Conservation (phyloP, 129 eudicot genomes). For the Tanacetum coccineum region DNA sequence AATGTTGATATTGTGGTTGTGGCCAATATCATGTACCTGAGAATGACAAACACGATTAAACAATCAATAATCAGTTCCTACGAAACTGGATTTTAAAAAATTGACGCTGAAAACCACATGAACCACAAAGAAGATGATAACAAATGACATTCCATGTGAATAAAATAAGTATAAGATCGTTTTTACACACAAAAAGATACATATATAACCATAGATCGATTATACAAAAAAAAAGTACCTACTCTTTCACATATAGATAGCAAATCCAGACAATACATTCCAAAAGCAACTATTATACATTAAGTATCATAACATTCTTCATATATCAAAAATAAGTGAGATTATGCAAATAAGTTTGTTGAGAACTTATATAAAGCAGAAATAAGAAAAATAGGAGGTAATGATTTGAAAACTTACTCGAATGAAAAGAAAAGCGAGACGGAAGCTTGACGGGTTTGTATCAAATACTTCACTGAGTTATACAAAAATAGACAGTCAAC, state of each 20-base stretch:
- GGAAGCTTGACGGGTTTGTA: constrained; percentile 89
- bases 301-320: neutral
- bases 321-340: too few species aligned
- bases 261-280: neutral
- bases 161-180: neutral
- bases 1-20: constrained; percentile 85
- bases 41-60: constrained; percentile 11
- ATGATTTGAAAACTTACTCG: constrained; percentile 57
- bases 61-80: constrained; percentile 11
- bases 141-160: neutral
- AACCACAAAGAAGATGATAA: constrained; percentile 7
- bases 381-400: neutral
- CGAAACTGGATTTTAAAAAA: constrained; percentile 11
- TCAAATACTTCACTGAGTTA: constrained; percentile 60
- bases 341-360: too few species aligned
- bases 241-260: neutral
- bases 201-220: too few species aligned
- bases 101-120: neutral
- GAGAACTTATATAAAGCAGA: too few species aligned
- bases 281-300: neutral
- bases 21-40: constrained; percentile 96
- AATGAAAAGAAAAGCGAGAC: constrained; percentile 93
- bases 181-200: neutral
- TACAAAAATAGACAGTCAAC: constrained; percentile 75
- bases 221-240: neutral